These are phyloP conservation scores for Chrysanthemum seticuspe DNA, from an alignment of 129 eudicot genomes.

Conservation along the genomic window DNA sequence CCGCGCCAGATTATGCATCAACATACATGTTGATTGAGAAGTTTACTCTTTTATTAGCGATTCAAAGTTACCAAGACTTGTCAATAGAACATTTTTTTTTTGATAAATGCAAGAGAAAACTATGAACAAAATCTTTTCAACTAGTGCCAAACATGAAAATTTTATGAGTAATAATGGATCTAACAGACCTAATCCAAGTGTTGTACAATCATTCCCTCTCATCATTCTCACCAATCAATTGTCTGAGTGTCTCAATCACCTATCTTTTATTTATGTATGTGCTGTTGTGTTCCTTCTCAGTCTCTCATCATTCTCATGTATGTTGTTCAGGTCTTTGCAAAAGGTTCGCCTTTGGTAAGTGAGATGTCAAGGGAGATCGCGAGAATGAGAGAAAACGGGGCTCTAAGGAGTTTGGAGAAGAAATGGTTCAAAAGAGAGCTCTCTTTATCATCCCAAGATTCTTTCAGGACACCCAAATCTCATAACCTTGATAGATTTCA, in stretches of 20 bases:
- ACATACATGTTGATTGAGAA: too few relatives aligned
- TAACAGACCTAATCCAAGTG: too few relatives aligned
- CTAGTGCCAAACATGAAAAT: too few relatives aligned
- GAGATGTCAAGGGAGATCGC: conserved; percentile 19
- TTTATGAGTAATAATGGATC: too few relatives aligned
- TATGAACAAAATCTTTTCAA: too few relatives aligned
- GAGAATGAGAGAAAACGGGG: conserved; percentile 15
- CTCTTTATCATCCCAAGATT: neutral
- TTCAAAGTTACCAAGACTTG: too few relatives aligned
- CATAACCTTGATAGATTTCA: conserved; percentile 13
- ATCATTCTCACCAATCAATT: too few relatives aligned
- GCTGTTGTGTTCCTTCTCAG: neutral
- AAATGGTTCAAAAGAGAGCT: conserved; percentile 18
- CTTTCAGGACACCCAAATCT: conserved; percentile 6
- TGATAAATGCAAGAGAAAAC: too few relatives aligned
- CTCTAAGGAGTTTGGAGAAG: conserved; percentile 11
- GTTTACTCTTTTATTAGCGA: too few relatives aligned
- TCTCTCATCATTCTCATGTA: neutral
- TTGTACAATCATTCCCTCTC: too few relatives aligned
- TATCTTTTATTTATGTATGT: neutral
- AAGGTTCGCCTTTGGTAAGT: conserved; percentile 14
- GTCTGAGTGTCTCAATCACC: neutral
- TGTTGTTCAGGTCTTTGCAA: neutral
- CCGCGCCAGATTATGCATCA: too few relatives aligned
- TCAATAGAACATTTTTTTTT: too few relatives aligned